Base-by-base conservation (phyloP, 2,329 filamentous ascomycete species). In the Microdochium trichocladiopsis region DNA sequence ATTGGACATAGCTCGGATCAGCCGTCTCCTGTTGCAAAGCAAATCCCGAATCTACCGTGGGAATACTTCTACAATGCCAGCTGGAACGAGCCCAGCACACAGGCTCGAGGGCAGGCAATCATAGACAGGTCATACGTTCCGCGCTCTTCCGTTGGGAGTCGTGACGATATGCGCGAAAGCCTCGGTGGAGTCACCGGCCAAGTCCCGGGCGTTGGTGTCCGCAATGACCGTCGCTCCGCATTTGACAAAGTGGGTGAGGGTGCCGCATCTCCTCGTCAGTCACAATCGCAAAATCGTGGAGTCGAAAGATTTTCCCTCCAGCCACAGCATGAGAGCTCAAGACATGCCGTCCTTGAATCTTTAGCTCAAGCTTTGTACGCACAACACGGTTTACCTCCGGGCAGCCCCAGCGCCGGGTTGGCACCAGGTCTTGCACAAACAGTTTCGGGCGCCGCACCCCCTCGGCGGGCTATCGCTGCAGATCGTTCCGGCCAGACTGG, bases 41-140 rank as follows among this genome's bases (percentile, higher is more conserved):
- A 66, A 5, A 68, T 74, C 25, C 72, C 72, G 3, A 71, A 60
- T 48, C 66, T 80, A 33, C 78, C 79, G 2, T 82, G 79, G 79
- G 68, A 69, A 16, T 78, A 76, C 66, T 76, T 79, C 52, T 67
- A 64, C 41, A 45, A 45, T 18, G 41, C 41, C 16, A 45, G 18
- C 41, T 45, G 41, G 41, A 45, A 45, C 6, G 41, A 56, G 37
- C 55, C 62, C 16, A 52, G 50, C 31, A 60, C 57, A 37, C 58
- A 57, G 52, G 56, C 59, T 21, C 56, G 59, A 16, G 60, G 60
- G 36, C 53, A 57, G 28, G 47, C 58, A 14, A 49, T 47, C 24
- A 25, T 55, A 9, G 56, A 55, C 50, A 56, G 55, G 10, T 53
- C 56, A 31, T 60, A 58, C 37, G 52, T 62, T 52, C 62, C 63